Conservation (phyloP, 78 protist genomes). For the Creolimax fragrantissima region DNA sequence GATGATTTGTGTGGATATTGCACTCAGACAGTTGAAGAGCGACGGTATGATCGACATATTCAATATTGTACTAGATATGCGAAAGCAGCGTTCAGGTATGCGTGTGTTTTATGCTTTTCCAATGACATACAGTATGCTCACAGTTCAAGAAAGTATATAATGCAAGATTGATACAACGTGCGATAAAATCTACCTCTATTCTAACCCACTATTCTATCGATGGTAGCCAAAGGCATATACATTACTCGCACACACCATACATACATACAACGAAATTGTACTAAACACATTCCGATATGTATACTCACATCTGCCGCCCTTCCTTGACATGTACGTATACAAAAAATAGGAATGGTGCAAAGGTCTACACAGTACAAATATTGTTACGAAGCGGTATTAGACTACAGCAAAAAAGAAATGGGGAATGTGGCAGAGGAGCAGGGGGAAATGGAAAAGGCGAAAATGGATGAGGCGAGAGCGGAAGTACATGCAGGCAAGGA, state of each 20-base stretch:
- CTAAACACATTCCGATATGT: not conserved
- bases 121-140: not conserved
- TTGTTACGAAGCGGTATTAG: slow-evolving; percentile 3
- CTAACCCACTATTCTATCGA: not conserved
- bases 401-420: not conserved
- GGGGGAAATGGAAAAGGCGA: no score
- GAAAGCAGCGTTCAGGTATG: not conserved
- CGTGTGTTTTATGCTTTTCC: not conserved
- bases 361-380: slow-evolving; percentile 12
- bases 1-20: slow-evolving; percentile 24
- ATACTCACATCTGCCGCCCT: not conserved
- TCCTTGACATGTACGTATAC: no score
- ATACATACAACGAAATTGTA: not conserved
- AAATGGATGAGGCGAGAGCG: no score
- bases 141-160: not conserved
- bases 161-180: not conserved
- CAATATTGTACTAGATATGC: not conserved
- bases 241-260: not conserved
- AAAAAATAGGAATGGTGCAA: slow-evolving; percentile 19
- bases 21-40: not conserved
- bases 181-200: not conserved
- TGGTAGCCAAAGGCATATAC: not conserved
- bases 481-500: no score
- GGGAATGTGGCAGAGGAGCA: no score
- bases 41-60: not conserved